Percentiles rank a stretch among this genome's conserved stretches.
Conservation (phyloP, 1,139 yeast species). For the Blastobotrys proliferans region DNA sequence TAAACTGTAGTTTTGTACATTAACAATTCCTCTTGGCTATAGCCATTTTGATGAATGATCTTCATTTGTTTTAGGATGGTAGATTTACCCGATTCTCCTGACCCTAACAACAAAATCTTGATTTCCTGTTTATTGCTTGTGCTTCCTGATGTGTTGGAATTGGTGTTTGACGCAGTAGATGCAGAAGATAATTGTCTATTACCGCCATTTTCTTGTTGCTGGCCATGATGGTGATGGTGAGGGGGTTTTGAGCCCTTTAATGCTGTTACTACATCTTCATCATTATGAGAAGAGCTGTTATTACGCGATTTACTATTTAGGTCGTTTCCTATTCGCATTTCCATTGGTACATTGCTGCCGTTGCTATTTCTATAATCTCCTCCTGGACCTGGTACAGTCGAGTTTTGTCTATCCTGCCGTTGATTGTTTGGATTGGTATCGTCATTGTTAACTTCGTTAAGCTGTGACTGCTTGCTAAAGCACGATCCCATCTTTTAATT, state of each 20-base stretch:
- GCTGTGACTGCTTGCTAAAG: constrained; percentile 6
- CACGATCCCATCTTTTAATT: constrained; percentile 15
- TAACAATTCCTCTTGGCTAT: constrained; percentile 54
- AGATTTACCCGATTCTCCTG: constrained; percentile 75
- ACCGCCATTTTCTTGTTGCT: neutral
- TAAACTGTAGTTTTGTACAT: constrained; percentile 66
- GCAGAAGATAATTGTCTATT: constrained; percentile 6
- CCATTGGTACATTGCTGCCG: neutral
- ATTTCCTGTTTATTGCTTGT: constrained; percentile 34
- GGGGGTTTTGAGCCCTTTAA: too few relatives aligned
- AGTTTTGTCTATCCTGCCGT: neutral
- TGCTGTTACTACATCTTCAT: neutral
- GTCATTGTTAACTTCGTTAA: constrained; percentile 1
- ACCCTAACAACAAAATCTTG: constrained; percentile 62
- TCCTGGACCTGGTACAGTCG: too few relatives aligned
- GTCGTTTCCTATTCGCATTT: neutral
- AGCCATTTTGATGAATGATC: constrained; percentile 68
- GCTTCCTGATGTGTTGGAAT: constrained; percentile 1
- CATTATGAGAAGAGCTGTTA: constrained; percentile 1
- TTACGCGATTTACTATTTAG: constrained; percentile 2
- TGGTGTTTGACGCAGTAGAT: constrained; percentile 5
- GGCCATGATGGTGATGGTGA: too few relatives aligned
- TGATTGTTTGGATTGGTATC: neutral
- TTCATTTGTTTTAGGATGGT: constrained; percentile 75
- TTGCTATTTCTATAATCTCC: neutral